Evolutionary conservation across 768 basidiomycete species (phyloP).

Genomic region (Suillus subluteus): DNA sequence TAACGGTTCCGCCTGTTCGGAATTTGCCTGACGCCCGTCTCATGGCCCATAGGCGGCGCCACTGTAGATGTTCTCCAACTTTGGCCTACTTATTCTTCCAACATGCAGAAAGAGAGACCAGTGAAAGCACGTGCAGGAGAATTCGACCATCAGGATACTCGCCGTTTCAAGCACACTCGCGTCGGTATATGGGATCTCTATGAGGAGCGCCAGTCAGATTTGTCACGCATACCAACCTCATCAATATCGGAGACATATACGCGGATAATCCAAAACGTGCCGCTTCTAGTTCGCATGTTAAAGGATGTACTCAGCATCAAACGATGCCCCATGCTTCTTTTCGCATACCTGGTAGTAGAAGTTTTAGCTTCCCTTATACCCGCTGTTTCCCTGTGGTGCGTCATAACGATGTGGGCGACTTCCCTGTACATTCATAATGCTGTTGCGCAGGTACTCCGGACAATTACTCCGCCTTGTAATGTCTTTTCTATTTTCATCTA

Average conservation of each 20-base stretch:
- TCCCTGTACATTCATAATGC: conserved; percentile 1
- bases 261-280: conserved; percentile 51
- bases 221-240: conserved; percentile 43
- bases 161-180: conserved; percentile 18
- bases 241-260: conserved; percentile 49
- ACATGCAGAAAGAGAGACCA: background rate
- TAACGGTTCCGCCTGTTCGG: background rate
- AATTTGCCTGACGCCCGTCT: background rate
- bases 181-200: conserved; percentile 81
- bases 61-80: background rate
- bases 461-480: conserved; percentile 66
- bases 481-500: conserved; percentile 7
- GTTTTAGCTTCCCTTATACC: conserved; percentile 56
- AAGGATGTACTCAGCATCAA: conserved; percentile 59
- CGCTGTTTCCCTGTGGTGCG: conserved; percentile 64
- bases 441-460: conserved; percentile 57
- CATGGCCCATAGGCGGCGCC: too few relatives aligned
- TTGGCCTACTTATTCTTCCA: background rate
- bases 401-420: background rate
- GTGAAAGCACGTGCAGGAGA: background rate
- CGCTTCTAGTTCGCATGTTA: conserved; percentile 71
- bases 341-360: conserved; percentile 48
- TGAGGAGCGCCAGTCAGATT: conserved; percentile 51
- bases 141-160: background rate
- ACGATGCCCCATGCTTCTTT: conserved; percentile 53